These are phyloP conservation scores for Aureobasidium musti DNA, from an alignment of 2,329 filamentous ascomycete genomes.

Conservation along the genomic window DNA sequence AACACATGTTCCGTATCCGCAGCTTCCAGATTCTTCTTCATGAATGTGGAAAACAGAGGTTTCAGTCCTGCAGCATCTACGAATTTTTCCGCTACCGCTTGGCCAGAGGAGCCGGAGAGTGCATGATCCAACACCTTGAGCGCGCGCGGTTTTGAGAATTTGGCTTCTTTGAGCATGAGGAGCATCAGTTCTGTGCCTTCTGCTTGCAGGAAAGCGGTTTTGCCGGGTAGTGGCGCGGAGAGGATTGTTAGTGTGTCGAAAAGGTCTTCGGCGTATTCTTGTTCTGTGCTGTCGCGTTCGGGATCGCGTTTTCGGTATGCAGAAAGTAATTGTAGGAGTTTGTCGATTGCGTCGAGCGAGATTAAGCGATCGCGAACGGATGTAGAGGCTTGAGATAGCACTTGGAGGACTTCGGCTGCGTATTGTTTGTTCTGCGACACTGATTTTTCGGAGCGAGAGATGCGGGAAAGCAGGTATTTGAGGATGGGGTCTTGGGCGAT, in stretches of 20 bases:
- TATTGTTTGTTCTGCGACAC: conserved; percentile 95
- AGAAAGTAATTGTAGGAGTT: conserved; percentile 78
- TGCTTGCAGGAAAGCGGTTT: conserved; percentile 78
- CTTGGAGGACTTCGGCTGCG: conserved; percentile 85
- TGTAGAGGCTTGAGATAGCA: conserved; percentile 75
- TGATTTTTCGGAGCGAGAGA: conserved; percentile 63
- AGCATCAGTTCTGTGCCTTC: conserved; percentile 90
- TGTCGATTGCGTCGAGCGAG: conserved; percentile 67
- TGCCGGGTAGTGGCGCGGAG: conserved; percentile 72
- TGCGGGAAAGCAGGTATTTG: conserved; percentile 74
- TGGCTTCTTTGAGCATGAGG: conserved; percentile 89
- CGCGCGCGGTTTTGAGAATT: conserved; percentile 77
- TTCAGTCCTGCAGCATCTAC: conserved; percentile 85
- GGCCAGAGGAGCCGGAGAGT: conserved; percentile 55
- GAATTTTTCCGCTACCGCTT: conserved; percentile 71
- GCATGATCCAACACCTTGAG: conserved; percentile 85
- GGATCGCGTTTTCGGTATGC: conserved; percentile 86
- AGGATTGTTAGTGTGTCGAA: conserved; percentile 85
- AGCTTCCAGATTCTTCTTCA: conserved; percentile 75
- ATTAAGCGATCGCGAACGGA: conserved; percentile 66
- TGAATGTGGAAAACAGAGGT: conserved; percentile 81
- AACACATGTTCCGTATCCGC: conserved; percentile 76
- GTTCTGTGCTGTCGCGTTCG: conserved; percentile 79
- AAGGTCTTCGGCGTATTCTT: conserved; percentile 92
- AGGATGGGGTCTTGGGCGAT: conserved; percentile 73